Conservation (phyloP, 176 grass and related monocot genomes). For the Phoenix roebelenii region DNA sequence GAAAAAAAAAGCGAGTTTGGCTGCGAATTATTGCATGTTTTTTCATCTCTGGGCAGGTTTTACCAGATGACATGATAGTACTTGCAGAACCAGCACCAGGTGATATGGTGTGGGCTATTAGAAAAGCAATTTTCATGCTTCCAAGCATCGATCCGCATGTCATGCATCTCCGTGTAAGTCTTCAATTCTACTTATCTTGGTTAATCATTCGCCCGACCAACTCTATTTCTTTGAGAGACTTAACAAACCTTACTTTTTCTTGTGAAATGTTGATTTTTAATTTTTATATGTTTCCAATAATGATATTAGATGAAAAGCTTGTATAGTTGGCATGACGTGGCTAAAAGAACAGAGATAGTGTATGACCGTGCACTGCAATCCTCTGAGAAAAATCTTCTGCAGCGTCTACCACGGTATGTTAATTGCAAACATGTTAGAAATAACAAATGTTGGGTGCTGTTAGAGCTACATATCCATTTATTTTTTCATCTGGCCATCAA, state of each 20-base stretch:
- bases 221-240: no score
- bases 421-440: neutral
- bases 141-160: constrained; percentile 68
- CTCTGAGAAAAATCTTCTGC: constrained; percentile 47
- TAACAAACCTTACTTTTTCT: neutral
- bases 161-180: constrained; percentile 70
- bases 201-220: no score
- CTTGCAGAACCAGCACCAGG: constrained; percentile 69
- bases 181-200: neutral
- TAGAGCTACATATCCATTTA: no score
- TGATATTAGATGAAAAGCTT: constrained; percentile 60
- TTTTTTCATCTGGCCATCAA: no score
- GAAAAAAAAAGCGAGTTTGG: no score
- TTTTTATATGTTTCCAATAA: neutral
- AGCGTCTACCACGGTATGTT: constrained; percentile 61
- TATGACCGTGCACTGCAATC: constrained; percentile 58
- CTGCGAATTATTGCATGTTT: neutral
- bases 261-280: neutral
- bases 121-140: constrained; percentile 77
- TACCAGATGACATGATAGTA: constrained; percentile 97
- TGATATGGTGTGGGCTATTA: constrained; percentile 80
- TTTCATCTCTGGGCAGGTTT: constrained; percentile 46
- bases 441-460: no score
- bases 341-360: constrained; percentile 81
- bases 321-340: constrained; percentile 97